A percentile compares a stretch with the other conserved stretches of the same genome.
Conservation (phyloP, 805 yeast genomes). For the Lachancea waltii region DNA sequence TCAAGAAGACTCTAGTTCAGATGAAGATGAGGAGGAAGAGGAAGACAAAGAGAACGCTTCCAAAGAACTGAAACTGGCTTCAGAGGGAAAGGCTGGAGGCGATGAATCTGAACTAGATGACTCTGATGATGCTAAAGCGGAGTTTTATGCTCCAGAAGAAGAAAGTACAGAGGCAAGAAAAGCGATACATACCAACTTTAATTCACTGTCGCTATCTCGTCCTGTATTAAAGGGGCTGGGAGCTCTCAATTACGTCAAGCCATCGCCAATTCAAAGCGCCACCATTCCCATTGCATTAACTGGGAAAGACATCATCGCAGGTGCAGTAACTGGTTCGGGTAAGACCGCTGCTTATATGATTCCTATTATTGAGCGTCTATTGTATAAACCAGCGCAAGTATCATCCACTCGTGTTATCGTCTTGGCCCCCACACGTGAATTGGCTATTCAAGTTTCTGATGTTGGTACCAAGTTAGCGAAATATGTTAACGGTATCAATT, state of each 20-base stretch:
- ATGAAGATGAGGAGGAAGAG: conserved; percentile 26
- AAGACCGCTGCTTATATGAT: conserved; percentile 98
- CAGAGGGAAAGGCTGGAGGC: conserved; percentile 26
- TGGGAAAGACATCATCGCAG: conserved; percentile 97
- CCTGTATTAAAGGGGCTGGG: conserved; percentile 82
- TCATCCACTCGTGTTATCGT: conserved; percentile 89
- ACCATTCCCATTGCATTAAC: conserved; percentile 87
- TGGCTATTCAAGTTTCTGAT: conserved; percentile 92
- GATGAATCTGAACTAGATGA: conserved; percentile 26
- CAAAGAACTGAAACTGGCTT: conserved; percentile 22
- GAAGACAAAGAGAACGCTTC: conserved; percentile 29
- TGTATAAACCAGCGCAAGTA: conserved; percentile 79
- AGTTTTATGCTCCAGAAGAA: conserved; percentile 58
- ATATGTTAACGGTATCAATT: conserved; percentile 67
- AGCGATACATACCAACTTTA: conserved; percentile 58
- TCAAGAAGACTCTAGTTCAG: conserved; percentile 2
- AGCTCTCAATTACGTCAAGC: conserved; percentile 74
- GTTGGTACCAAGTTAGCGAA: conserved; percentile 83
- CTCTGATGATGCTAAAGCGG: conserved; percentile 74
- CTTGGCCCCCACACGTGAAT: conserved; percentile 93
- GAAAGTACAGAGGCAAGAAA: conserved; percentile 50
- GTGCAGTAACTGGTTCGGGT: conserved; percentile 99
- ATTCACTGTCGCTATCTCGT: conserved; percentile 74
- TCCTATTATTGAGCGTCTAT: conserved; percentile 86
- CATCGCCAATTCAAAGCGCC: conserved; percentile 91